phyloP scores from a whole-genome alignment of 257 asterid species.

The Gynochthodes officinalis region DNA sequence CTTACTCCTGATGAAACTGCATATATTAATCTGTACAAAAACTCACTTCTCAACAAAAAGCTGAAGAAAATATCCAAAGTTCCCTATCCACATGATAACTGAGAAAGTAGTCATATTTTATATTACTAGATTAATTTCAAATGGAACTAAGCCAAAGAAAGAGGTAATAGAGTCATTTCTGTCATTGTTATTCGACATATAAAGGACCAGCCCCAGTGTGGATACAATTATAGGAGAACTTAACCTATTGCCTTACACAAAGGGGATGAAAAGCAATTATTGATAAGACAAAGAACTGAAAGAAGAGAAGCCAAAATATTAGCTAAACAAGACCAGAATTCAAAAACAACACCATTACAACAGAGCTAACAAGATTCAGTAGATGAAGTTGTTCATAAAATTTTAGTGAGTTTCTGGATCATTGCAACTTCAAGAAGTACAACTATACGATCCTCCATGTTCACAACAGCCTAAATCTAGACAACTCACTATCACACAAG shows the following conservation, averaged over 20 bases:
- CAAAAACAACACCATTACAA: too few relatives aligned
- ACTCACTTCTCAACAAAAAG: background rate
- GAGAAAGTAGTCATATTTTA: background rate
- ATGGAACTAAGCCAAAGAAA: background rate
- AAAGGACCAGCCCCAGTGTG: background rate
- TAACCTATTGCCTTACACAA: background rate
- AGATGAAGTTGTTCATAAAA: background rate
- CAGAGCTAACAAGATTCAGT: too few relatives aligned
- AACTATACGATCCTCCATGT: background rate
- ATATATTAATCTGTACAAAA: background rate
- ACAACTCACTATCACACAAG: too few relatives aligned
- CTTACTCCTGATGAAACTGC: background rate
- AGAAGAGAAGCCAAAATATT: background rate
- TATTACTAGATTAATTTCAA: background rate
- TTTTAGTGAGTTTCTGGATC: background rate
- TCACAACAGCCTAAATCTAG: background rate
- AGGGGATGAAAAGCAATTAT: background rate
- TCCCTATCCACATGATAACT: conserved; percentile 3
- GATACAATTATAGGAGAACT: background rate
- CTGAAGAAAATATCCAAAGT: background rate
- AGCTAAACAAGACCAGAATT: background rate
- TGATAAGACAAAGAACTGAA: background rate
- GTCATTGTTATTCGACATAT: background rate
- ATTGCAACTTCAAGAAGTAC: background rate
- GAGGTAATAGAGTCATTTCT: background rate